Evolutionary conservation across 1,284 basidiomycete species (phyloP).

Genomic region (Irpex rosettiformis): DNA sequence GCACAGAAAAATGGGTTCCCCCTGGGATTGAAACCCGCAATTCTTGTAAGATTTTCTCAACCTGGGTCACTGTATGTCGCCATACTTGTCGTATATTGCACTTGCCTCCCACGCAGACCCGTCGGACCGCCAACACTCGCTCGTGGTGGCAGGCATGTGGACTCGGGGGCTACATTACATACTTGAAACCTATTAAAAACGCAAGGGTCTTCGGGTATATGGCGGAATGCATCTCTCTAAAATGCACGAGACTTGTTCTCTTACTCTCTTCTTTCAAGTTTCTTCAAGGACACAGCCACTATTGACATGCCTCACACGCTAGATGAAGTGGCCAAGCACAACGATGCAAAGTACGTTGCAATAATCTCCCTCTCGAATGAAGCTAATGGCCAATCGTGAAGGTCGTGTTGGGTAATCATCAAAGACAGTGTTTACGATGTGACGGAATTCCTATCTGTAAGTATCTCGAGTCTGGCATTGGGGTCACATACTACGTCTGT

Average conservation of each 20-base stretch:
- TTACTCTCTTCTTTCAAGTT: background rate
- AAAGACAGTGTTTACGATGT: slow-evolving; percentile 77
- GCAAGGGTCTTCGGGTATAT: background rate
- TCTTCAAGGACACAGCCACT: background rate
- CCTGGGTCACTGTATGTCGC: too few species aligned
- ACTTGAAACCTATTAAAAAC: background rate
- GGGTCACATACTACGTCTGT: too few species aligned
- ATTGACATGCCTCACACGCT: slow-evolving; percentile 36
- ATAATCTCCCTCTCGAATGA: too few species aligned
- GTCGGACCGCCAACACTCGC: too few species aligned
- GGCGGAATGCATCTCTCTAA: too few species aligned
- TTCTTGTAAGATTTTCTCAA: too few species aligned
- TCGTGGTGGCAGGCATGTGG: too few species aligned
- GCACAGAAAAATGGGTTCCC: background rate
- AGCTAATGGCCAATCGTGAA: too few species aligned
- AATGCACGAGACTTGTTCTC: slow-evolving; percentile 1
- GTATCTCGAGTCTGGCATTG: background rate
- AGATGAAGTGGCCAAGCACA: slow-evolving; percentile 49
- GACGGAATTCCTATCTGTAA: slow-evolving; percentile 76
- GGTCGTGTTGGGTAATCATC: slow-evolving; percentile 90
- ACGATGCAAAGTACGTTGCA: slow-evolving; percentile 41
- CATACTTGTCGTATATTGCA: background rate
- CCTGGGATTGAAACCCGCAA: too few species aligned
- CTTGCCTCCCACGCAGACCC: background rate
- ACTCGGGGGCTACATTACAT: background rate